Conservation (phyloP, 1,284 basidiomycete genomes). For the Trichosporon sp. region DNA sequence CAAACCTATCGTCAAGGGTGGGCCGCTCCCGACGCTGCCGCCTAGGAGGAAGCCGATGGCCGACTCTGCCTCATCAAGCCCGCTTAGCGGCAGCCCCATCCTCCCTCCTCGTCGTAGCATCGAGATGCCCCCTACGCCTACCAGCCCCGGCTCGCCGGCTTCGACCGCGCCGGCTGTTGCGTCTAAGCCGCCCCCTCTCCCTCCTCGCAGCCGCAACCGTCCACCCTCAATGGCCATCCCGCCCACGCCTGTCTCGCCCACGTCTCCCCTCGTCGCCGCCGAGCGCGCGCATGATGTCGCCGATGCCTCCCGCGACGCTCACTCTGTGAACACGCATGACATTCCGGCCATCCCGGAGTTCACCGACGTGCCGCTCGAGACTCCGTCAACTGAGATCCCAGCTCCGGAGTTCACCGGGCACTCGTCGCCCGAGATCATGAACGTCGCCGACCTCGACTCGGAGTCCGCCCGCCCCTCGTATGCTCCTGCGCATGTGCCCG, state of each 20-base stretch:
- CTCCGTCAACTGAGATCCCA: too few species aligned
- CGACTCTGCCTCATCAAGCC: background rate
- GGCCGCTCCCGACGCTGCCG: background rate
- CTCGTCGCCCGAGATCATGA: background rate
- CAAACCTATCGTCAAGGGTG: background rate
- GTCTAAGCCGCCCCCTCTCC: background rate
- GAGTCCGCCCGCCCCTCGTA: background rate
- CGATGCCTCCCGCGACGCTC: too few species aligned
- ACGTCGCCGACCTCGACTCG: background rate
- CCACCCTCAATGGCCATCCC: background rate
- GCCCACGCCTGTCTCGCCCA: background rate
- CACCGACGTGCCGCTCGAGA: background rate
- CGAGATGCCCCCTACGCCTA: background rate
- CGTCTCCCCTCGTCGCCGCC: background rate
- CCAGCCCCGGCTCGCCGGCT: background rate
- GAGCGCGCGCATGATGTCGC: background rate
- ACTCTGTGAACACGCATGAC: too few species aligned
- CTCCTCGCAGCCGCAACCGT: constrained; percentile 4
- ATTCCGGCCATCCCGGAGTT: background rate
- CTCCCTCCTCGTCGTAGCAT: background rate
- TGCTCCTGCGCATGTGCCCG: background rate
- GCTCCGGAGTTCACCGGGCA: background rate
- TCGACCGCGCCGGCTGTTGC: background rate
- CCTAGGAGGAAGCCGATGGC: background rate
- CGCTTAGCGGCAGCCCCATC: background rate